These are phyloP conservation scores for Coemansia sp. DNA, from an alignment of 192 early-diverging fungal genomes.

Conservation along the genomic window DNA sequence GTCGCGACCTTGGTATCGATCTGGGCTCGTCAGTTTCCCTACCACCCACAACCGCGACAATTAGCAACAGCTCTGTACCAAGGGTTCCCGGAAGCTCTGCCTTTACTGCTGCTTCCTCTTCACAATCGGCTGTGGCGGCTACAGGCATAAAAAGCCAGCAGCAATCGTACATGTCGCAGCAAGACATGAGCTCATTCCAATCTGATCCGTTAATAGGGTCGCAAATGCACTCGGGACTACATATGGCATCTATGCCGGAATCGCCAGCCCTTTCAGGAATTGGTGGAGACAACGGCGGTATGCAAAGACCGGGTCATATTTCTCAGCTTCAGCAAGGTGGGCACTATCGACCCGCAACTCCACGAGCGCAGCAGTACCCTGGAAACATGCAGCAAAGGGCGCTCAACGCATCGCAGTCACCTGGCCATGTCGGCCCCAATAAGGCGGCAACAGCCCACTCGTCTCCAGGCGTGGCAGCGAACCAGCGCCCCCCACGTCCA, in stretches of 20 bases:
- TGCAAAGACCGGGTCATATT: not conserved
- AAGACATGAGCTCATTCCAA: not conserved
- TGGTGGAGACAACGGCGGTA: not conserved
- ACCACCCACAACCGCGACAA: not conserved
- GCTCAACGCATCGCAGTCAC: not conserved
- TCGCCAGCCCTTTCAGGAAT: conserved; percentile 18
- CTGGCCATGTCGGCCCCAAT: not conserved
- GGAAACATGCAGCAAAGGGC: conserved; percentile 4
- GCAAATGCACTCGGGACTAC: conserved; percentile 7
- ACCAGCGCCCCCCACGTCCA: conserved; percentile 12
- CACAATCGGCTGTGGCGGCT: not conserved
- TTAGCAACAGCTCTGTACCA: not conserved
- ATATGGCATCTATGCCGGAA: conserved; percentile 16
- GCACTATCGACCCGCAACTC: conserved; percentile 3
- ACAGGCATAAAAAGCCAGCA: not conserved
- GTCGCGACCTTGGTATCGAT: conserved; percentile 36
- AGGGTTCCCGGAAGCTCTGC: conserved; percentile 4
- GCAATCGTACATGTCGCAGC: conserved; percentile 4
- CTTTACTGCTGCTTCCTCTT: conserved; percentile 1
- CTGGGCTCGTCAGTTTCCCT: conserved; percentile 15
- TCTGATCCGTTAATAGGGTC: not conserved
- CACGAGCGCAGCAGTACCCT: not conserved
- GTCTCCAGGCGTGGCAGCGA: not conserved
- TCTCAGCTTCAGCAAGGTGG: not conserved
- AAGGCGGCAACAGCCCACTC: not conserved